Evolutionary conservation across 441 rosid genomes (phyloP).

Genomic region (Syzygium syzygioides): DNA sequence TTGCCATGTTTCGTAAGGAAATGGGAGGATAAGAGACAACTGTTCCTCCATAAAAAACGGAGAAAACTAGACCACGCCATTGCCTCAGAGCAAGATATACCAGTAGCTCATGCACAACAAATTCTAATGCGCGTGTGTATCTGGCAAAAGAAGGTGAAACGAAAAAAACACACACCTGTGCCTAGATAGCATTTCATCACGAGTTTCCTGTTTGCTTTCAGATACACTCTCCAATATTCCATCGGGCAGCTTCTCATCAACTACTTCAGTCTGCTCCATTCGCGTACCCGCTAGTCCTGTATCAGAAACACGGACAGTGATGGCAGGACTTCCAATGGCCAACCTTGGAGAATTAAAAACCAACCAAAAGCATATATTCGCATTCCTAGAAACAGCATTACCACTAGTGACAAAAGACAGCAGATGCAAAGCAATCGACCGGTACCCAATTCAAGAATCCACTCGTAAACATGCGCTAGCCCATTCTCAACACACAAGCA

Average conservation of each 20-base stretch:
- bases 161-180: constrained; percentile 29
- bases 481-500: background rate
- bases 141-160: background rate
- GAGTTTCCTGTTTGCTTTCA: constrained; percentile 27
- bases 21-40: background rate
- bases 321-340: background rate
- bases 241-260: constrained; percentile 13
- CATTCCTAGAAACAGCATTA: background rate
- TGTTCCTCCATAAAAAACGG: background rate
- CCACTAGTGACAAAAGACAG: background rate
- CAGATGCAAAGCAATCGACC: background rate
- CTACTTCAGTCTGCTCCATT: constrained; percentile 25
- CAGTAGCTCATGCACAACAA: background rate
- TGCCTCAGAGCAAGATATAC: background rate
- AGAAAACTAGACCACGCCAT: background rate
- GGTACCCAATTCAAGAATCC: background rate
- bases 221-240: constrained; percentile 7
- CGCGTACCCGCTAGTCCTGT: background rate
- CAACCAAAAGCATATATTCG: background rate
- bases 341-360: background rate
- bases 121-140: background rate
- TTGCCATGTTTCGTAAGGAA: background rate
- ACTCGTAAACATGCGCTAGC: background rate
- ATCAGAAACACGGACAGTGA: background rate
- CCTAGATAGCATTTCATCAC: constrained; percentile 63